phyloP scores from a whole-genome alignment of 1,139 yeast species.

The Keqinozyma sinolaborantium region DNA sequence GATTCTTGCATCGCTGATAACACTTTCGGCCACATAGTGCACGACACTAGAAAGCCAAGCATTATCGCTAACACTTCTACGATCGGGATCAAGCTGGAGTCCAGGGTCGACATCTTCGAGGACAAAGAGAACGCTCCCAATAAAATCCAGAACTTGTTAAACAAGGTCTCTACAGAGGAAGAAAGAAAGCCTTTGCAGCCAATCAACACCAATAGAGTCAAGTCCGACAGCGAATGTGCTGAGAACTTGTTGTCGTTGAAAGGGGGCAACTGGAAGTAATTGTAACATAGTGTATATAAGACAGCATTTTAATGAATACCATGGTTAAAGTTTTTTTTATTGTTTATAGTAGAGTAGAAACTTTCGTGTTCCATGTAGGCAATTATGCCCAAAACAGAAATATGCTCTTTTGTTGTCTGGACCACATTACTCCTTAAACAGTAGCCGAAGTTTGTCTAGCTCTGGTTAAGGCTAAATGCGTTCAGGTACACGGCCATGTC shows the following conservation, averaged over 20 bases:
- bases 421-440: too few relatives aligned
- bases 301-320: background rate
- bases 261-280: constrained; percentile 34
- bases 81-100: constrained; percentile 38
- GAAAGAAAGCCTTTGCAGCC: constrained; percentile 30
- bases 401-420: too few relatives aligned
- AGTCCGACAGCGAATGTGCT: constrained; percentile 30
- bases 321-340: too few relatives aligned
- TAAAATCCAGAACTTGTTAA: constrained; percentile 17
- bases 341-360: constrained; percentile 3
- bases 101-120: constrained; percentile 13
- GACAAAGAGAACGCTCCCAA: constrained; percentile 10
- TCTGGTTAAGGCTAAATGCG: too few relatives aligned
- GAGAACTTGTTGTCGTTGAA: constrained; percentile 42
- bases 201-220: constrained; percentile 15
- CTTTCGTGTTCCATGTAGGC: too few relatives aligned
- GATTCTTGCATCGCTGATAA: constrained; percentile 12
- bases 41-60: too few relatives aligned
- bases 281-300: background rate
- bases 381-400: too few relatives aligned
- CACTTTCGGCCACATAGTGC: background rate
- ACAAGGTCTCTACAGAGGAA: constrained; percentile 13
- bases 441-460: too few relatives aligned
- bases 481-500: too few relatives aligned
- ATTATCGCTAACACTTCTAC: constrained; percentile 30